Conservation (phyloP, 2,329 filamentous ascomycete species). For the Penicillium decumbens region DNA sequence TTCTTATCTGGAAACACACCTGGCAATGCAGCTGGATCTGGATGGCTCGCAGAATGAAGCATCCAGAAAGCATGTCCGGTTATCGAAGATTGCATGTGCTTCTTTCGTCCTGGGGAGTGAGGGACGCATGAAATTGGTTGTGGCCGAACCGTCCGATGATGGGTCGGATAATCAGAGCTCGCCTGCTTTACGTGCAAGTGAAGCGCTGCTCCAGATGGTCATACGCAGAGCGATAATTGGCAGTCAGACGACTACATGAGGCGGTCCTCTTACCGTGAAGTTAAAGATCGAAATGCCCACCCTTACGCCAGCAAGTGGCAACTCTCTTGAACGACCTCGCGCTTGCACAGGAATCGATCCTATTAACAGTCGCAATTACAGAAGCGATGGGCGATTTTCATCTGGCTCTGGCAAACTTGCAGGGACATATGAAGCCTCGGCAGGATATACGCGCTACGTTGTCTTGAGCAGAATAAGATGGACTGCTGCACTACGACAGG, state of each 20-base stretch:
- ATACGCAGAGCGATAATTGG: conserved; percentile 27
- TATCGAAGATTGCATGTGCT: conserved; percentile 38
- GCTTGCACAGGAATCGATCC: too few species aligned
- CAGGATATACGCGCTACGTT: neutral
- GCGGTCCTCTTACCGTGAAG: neutral
- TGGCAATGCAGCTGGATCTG: conserved; percentile 40
- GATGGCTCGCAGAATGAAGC: conserved; percentile 10
- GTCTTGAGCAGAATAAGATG: neutral
- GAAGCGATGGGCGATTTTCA: neutral
- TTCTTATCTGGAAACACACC: conserved; percentile 36
- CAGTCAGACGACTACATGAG: conserved; percentile 18
- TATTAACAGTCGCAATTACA: neutral
- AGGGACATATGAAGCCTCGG: too few species aligned
- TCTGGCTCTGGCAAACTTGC: neutral
- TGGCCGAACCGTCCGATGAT: conserved; percentile 18
- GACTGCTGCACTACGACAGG: neutral
- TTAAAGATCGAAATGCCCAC: neutral
- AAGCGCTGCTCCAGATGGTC: conserved; percentile 30
- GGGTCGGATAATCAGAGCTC: conserved; percentile 11
- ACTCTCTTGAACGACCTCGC: neutral
- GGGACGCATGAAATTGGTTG: conserved; percentile 39
- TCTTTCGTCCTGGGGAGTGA: conserved; percentile 39
- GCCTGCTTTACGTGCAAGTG: conserved; percentile 30
- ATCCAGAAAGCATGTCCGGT: conserved; percentile 28
- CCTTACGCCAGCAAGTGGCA: neutral